phyloP scores from a whole-genome alignment of 306 rosid species.

The Vicia faba region DNA sequence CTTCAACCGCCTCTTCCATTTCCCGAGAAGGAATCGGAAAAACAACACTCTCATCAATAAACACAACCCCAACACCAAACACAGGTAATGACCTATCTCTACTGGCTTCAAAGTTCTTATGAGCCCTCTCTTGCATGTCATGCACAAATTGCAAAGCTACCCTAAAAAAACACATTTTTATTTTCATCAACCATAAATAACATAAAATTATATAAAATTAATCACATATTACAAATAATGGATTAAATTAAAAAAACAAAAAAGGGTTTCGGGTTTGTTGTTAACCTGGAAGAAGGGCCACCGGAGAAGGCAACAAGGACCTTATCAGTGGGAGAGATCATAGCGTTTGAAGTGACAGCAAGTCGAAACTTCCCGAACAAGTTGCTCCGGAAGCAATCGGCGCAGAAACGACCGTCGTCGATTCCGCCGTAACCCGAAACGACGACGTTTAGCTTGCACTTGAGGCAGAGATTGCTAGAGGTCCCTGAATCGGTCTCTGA shows the following conservation, averaged over 20 bases:
- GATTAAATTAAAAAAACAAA: neutral
- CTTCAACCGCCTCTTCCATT: conserved; percentile 48
- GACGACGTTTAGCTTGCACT: conserved; percentile 74
- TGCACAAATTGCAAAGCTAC: conserved; percentile 87
- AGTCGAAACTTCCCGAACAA: conserved; percentile 81
- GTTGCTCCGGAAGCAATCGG: conserved; percentile 73
- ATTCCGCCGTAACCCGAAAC: conserved; percentile 56
- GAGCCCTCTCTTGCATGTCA: conserved; percentile 79
- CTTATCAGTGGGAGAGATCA: conserved; percentile 82
- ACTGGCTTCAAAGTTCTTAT: conserved; percentile 84
- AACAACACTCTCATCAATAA: conserved; percentile 66
- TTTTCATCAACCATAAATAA: neutral
- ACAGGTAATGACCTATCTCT: conserved; percentile 84
- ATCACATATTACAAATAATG: conserved; percentile 4
- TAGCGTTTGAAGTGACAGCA: conserved; percentile 78
- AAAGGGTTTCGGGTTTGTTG: neutral
- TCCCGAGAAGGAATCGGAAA: conserved; percentile 51
- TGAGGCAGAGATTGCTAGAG: conserved; percentile 54
- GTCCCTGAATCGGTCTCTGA: conserved; percentile 26
- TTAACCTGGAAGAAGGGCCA: conserved; percentile 86
- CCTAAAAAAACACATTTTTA: conserved; percentile 45
- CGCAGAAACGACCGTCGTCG: conserved; percentile 69
- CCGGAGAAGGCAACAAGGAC: conserved; percentile 97
- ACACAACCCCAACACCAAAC: conserved; percentile 87
- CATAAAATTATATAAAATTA: neutral